Evolutionary conservation across 1,284 basidiomycete species (phyloP).

Genomic region (Malassezia cuniculi): DNA sequence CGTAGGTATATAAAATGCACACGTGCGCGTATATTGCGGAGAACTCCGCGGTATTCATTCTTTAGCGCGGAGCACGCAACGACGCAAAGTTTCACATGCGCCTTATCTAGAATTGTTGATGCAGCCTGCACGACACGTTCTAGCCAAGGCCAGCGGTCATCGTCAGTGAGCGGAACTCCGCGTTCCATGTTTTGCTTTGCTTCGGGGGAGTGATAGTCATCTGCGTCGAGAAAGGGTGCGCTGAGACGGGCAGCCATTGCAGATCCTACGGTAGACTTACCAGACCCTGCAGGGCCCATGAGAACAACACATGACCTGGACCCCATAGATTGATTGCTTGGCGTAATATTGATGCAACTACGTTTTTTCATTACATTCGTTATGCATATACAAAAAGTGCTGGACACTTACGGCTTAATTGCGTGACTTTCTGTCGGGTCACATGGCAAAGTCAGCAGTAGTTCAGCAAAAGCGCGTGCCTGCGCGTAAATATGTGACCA

Average conservation of each 20-base stretch:
- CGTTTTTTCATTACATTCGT: no score
- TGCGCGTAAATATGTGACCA: no score
- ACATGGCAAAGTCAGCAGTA: no score
- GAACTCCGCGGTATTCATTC: slow-evolving; percentile 62
- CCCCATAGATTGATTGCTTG: no score
- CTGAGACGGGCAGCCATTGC: slow-evolving; percentile 55
- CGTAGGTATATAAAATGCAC: slow-evolving; percentile 74
- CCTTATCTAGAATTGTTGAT: slow-evolving; percentile 22
- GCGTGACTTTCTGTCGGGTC: no score
- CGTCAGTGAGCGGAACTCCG: slow-evolving; percentile 64
- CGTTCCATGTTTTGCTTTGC: slow-evolving; percentile 77
- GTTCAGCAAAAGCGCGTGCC: no score
- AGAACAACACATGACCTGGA: no score
- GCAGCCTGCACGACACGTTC: slow-evolving; percentile 58
- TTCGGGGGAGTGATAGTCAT: slow-evolving; percentile 67
- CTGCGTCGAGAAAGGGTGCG: slow-evolving; percentile 73
- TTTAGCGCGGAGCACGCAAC: slow-evolving; percentile 79
- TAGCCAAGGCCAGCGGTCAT: slow-evolving; percentile 71
- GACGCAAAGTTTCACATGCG: slow-evolving; percentile 44
- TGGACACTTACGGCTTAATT: no score
- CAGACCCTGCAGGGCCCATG: no score
- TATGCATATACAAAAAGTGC: no score
- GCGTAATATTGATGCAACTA: no score
- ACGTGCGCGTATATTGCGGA: slow-evolving; percentile 51
- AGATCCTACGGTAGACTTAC: slow-evolving; percentile 69